Conservation (phyloP, 2,329 filamentous ascomycete genomes). For the Talaromyces rugulosus region DNA sequence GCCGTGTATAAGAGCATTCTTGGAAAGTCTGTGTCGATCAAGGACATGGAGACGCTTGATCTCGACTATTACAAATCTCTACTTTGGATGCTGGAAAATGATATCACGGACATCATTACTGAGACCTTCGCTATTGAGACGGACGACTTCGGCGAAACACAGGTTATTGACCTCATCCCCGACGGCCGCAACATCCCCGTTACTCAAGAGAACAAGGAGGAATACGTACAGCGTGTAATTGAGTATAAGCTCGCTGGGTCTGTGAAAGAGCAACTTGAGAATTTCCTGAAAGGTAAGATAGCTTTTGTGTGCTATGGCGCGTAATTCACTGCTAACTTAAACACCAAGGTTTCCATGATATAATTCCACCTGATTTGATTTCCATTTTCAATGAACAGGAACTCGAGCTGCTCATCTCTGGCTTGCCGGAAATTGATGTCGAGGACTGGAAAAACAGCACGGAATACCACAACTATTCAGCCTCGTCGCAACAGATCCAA, state of each 20-base stretch:
- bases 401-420: conserved; percentile 91
- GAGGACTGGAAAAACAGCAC: conserved; percentile 99
- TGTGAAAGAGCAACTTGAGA: conserved; percentile 88
- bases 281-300: conserved; percentile 73
- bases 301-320: conserved; percentile 25
- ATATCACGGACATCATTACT: conserved; percentile 95
- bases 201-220: conserved; percentile 97
- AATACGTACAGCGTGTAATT: conserved; percentile 90
- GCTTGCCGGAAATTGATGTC: conserved; percentile 92
- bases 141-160: conserved; percentile 86
- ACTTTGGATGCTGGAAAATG: conserved; percentile 97
- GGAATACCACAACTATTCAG: conserved; percentile 96
- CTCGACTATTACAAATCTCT: conserved; percentile 98
- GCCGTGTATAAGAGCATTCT: conserved; percentile 98
- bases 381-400: conserved; percentile 99
- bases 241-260: conserved; percentile 90
- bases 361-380: conserved; percentile 89
- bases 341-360: conserved; percentile 81
- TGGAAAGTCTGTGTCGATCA: conserved; percentile 90
- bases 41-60: conserved; percentile 98
- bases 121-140: conserved; percentile 94
- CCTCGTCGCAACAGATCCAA: conserved; percentile 92
- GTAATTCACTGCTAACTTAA: background rate
- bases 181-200: conserved; percentile 89
- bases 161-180: conserved; percentile 78